Percentiles rank a stretch among this genome's conserved stretches.
These are phyloP conservation scores for Auricularia cornea DNA, from an alignment of 768 basidiomycete species.

Conservation along the genomic window DNA sequence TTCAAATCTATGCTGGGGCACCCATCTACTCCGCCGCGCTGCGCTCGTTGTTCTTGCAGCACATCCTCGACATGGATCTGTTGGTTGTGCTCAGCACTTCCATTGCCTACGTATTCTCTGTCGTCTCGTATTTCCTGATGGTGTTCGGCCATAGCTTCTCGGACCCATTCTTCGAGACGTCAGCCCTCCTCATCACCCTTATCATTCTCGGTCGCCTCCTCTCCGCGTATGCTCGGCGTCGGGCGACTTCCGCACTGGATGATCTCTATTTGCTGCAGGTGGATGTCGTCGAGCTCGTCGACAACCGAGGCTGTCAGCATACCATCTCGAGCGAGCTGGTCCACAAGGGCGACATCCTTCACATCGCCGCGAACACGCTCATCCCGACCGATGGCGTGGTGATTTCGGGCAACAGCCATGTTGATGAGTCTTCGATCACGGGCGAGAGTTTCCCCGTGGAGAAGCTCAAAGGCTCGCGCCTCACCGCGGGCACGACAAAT, in stretches of 20 bases:
- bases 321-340: slow-evolving; percentile 24
- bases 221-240: slow-evolving; percentile 29
- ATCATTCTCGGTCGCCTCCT: slow-evolving; percentile 34
- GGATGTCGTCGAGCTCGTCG: slow-evolving; percentile 22
- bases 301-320: slow-evolving; percentile 10
- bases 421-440: slow-evolving; percentile 37
- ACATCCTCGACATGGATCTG: slow-evolving; percentile 30
- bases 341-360: slow-evolving; percentile 29
- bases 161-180: slow-evolving; percentile 36
- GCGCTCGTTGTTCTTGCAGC: slow-evolving; percentile 29
- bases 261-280: slow-evolving; percentile 28
- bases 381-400: slow-evolving; percentile 35
- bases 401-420: slow-evolving; percentile 25
- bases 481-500: slow-evolving; percentile 34
- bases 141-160: slow-evolving; percentile 23
- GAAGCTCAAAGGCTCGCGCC: slow-evolving; percentile 24
- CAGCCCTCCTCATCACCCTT: slow-evolving; percentile 33
- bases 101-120: slow-evolving; percentile 33
- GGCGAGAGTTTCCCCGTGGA: slow-evolving; percentile 33
- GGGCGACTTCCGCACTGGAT: slow-evolving; percentile 25
- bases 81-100: slow-evolving; percentile 32
- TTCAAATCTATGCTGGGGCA: slow-evolving; percentile 26
- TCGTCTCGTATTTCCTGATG: slow-evolving; percentile 29
- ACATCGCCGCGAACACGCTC: slow-evolving; percentile 24
- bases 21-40: slow-evolving; percentile 30